A percentile compares a stretch with the other conserved stretches of the same genome.
Conservation (phyloP, 768 basidiomycete genomes). For the Pleurotus djamor region DNA sequence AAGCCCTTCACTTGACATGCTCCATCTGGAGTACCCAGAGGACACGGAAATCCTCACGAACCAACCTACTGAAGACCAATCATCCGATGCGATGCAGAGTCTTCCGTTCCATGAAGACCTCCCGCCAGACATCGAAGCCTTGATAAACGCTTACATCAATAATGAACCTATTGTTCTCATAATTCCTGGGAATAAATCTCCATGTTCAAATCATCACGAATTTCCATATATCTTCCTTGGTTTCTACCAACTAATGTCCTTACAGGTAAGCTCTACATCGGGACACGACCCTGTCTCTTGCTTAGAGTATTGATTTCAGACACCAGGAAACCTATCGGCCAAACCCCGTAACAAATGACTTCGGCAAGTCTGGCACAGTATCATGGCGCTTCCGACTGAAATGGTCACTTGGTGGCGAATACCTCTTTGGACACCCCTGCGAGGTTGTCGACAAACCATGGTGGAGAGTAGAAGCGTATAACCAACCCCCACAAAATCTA, state of each 20-base stretch:
- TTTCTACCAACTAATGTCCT: neutral
- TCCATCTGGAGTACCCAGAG: no score
- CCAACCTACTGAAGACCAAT: neutral
- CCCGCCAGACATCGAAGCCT: neutral
- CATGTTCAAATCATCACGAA: neutral
- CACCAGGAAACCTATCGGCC: neutral
- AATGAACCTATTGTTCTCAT: neutral
- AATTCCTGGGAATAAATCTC: neutral
- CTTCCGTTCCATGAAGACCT: neutral
- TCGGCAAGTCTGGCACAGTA: neutral
- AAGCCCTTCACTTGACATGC: no score
- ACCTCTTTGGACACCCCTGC: neutral
- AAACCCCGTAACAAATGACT: neutral
- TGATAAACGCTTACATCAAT: neutral
- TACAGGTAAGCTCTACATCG: neutral
- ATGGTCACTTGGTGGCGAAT: slow-evolving; percentile 2
- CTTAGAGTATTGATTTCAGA: neutral
- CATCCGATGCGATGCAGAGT: neutral
- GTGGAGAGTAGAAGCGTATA: neutral
- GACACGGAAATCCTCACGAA: no score
- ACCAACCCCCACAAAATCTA: neutral
- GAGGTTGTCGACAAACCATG: neutral
- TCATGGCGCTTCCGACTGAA: slow-evolving; percentile 1
- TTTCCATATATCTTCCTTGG: neutral
- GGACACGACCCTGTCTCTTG: neutral